Conservation (phyloP, 2,329 filamentous ascomycete genomes). For the Cylindrodendrum hubeiense region DNA sequence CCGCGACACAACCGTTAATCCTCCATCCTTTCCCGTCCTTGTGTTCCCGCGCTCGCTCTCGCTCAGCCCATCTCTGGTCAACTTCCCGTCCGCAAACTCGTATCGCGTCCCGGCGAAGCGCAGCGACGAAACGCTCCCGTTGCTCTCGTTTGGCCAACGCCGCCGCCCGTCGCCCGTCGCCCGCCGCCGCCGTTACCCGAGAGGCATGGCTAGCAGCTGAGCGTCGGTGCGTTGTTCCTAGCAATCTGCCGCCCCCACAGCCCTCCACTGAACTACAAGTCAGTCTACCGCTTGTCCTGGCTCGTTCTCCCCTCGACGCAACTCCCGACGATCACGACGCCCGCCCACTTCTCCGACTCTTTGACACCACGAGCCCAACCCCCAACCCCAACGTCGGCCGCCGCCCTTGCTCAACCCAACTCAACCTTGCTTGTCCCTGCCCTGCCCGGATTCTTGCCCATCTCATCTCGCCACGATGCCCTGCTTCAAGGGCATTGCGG, state of each 20-base stretch:
- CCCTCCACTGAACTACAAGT: conserved; percentile 31
- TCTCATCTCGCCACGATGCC: conserved; percentile 70
- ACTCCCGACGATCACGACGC: conserved; percentile 36
- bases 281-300: conserved; percentile 42
- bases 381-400: neutral
- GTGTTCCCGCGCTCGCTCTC: conserved; percentile 8
- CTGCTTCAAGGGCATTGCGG: conserved; percentile 99
- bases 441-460: conserved; percentile 11
- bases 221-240: conserved; percentile 18
- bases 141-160: neutral
- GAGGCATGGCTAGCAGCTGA: conserved; percentile 35
- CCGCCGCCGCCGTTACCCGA: conserved; percentile 17
- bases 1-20: conserved; percentile 21
- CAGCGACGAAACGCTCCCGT: neutral
- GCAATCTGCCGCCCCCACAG: conserved; percentile 40
- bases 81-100: neutral
- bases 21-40: conserved; percentile 12
- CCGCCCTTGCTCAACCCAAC: conserved; percentile 24
- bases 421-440: conserved; percentile 10
- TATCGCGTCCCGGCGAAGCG: conserved; percentile 7
- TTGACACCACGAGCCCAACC: conserved; percentile 3
- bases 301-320: conserved; percentile 36
- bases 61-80: conserved; percentile 13
- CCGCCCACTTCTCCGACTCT: conserved; percentile 13
- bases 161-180: conserved; percentile 1